A percentile compares a stretch with the other conserved stretches of the same genome.
Evolutionary conservation across 495 filamentous ascomycete species (phyloP).

Genomic region (Penicilliopsis zonata): DNA sequence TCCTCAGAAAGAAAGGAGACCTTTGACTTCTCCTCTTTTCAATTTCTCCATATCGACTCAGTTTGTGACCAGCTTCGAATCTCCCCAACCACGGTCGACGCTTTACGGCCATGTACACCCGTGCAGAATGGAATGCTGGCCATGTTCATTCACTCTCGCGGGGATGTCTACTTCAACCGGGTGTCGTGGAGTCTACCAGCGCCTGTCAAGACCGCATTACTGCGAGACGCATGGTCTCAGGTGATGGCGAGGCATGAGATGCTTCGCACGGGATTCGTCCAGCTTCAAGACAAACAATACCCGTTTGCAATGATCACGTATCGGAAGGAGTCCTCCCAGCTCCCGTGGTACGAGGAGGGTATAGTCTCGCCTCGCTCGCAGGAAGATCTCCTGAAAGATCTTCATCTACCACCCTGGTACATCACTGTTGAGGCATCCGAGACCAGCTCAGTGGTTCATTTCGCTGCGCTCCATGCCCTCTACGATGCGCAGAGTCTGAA

Average conservation of each 20-base stretch:
- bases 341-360: slow-evolving; percentile 32
- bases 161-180: slow-evolving; percentile 69
- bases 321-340: slow-evolving; percentile 5
- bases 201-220: slow-evolving; percentile 32
- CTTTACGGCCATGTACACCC: slow-evolving; percentile 40
- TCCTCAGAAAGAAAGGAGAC: slow-evolving; percentile 3
- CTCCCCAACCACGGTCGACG: slow-evolving; percentile 8
- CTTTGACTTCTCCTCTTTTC: slow-evolving; percentile 25
- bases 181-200: slow-evolving; percentile 46
- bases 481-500: slow-evolving; percentile 66
- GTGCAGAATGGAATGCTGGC: slow-evolving; percentile 76
- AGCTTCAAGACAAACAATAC: slow-evolving; percentile 27
- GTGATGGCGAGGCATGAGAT: slow-evolving; percentile 50
- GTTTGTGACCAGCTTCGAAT: slow-evolving; percentile 18
- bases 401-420: slow-evolving; percentile 37
- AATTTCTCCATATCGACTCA: slow-evolving; percentile 42
- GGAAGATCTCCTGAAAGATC: slow-evolving; percentile 14
- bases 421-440: slow-evolving; percentile 21
- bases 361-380: slow-evolving; percentile 6
- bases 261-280: slow-evolving; percentile 59
- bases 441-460: slow-evolving; percentile 18
- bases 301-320: slow-evolving; percentile 61
- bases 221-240: slow-evolving; percentile 46
- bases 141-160: slow-evolving; percentile 53
- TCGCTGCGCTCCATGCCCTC: slow-evolving; percentile 60